Base-by-base conservation (phyloP, 2,329 filamentous ascomycete species). In the Botrytis sinoallii region DNA sequence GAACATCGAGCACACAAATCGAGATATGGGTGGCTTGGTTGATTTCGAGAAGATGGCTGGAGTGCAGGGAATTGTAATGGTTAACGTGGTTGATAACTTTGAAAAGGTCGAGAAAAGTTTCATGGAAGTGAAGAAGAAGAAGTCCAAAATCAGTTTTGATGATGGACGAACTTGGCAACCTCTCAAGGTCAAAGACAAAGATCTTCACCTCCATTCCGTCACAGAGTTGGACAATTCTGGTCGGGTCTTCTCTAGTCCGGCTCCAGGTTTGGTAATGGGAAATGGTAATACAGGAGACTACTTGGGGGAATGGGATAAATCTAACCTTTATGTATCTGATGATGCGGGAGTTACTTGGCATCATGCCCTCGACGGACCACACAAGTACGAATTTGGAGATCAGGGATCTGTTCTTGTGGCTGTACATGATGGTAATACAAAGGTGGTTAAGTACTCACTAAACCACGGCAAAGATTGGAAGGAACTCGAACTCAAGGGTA, bases 371-470 rank as follows among this genome's bases (percentile, higher is more conserved):
- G 86, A 94, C 25, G 93, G 93, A 32, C 92, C 95, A 20, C 94
- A 98, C 84, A 96, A 97, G 82, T 99, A 97, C 82, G 95, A 98
- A 80, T 97, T 98, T 81, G 96, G 96, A 71, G 95, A 98, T 78
- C 92, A 97, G 77, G 96, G 96, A 1, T 94, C 94, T 25, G 88
- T 99, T 32, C 85, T 99, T 44, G 87, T 98, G 44, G 96, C 96
- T 6, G 86, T 98, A 55, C 87, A 88, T 75, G 93, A 97, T 78
- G 85, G 64, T 14, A 64, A 85, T 66, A 93, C 91, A 1, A 84
- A 89, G 55, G 86, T 90, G 76, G 82, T 91, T 68, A 85, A 83
- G 55, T 99, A 95, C 82, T 98, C 96, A 1, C 85, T 98, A 40
- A 90, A 99, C 81, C 94, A 98, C 80, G 97, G 97, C 68, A 90